Evolutionary conservation across 176 grass and related monocot genomes (phyloP), one percentile per base, ranked within the genome.

Genomic region (Lolium multiflorum): DNA sequence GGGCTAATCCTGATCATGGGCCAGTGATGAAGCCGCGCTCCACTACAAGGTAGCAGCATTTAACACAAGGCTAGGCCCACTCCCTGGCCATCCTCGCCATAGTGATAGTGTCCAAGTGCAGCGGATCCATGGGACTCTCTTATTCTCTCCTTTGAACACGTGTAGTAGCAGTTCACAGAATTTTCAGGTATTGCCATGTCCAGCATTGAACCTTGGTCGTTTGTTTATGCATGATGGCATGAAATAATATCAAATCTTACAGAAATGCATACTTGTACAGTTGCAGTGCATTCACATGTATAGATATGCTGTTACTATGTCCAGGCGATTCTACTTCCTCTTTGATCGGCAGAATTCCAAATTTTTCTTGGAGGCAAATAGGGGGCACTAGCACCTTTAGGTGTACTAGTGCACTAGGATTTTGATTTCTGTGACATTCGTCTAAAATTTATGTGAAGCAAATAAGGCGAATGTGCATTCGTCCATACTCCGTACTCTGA

Each of bases 1-100:
- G 89, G 85, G 85, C 89, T 84, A 76, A 35, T 39, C 47, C 74
- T 74, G 39, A 1, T 76, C 28, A 74, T 87, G 80, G 89, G 58
- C 81, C 75, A 77, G 18, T 5, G 1, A 81, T 38, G 15, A 58
- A 35, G 18, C 46, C 55, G 28, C 59, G 26, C 83, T 41, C 11
- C 43, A 73, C 24, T 54, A 65, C 41, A 28, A 49, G 28, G 24
- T 18, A 16, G 14, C 9, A 26, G 17, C 11, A 91, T 84, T 81
- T 52, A 84, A 41, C 39, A 31, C 50, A 74, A 82, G 51, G 17
- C 3, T 7, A 67, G 83, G 78, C 83, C 88, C 80, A 69, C 74
- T 55, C 49, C 4, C 8, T 18, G 85, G 47, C 38, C 67, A 25
- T 79, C 74, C 61, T 67, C 14, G 24, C 55, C 26, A 13, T 39